Evolutionary conservation across 208 protist genomes (phyloP).

Genomic region (Acanthamoeba castellanii): DNA sequence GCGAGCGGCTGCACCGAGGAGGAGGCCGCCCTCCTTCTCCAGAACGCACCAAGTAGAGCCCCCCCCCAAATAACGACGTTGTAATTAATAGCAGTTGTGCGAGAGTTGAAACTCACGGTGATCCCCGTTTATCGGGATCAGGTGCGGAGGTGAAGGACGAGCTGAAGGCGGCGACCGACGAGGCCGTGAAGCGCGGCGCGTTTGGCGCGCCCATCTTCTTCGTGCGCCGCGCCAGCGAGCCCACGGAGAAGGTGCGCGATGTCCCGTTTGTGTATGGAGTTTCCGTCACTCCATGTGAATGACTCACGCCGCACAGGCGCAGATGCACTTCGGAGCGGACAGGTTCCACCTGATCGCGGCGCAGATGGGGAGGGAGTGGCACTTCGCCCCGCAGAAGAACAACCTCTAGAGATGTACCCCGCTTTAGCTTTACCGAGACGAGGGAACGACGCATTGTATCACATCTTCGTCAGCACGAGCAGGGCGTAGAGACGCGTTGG

Average conservation of each 20-base stretch:
- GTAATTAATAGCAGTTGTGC: no score
- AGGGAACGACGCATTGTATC: no score
- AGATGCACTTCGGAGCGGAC: constrained; percentile 63
- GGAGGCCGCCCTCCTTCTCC: not conserved
- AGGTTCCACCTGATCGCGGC: constrained; percentile 61
- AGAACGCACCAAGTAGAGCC: not conserved
- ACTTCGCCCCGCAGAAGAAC: constrained; percentile 25
- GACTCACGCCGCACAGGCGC: not conserved
- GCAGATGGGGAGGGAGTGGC: constrained; percentile 30
- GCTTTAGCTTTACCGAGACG: not conserved
- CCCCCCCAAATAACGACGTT: not conserved
- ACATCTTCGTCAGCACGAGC: no score
- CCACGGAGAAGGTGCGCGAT: not conserved
- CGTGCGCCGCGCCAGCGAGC: not conserved
- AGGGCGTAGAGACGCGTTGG: not conserved
- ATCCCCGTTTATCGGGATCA: not conserved
- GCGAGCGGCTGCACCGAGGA: not conserved
- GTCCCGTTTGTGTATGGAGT: not conserved
- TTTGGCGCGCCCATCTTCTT: constrained; percentile 68
- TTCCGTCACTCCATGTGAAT: not conserved
- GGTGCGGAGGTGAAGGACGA: constrained; percentile 23
- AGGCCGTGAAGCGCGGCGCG: constrained; percentile 11
- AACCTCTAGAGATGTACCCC: not conserved
- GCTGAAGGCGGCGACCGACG: constrained; percentile 46
- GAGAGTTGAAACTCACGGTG: no score